Base-by-base conservation (phyloP, 768 basidiomycete genomes). In the Kwoniella botswanensis region DNA sequence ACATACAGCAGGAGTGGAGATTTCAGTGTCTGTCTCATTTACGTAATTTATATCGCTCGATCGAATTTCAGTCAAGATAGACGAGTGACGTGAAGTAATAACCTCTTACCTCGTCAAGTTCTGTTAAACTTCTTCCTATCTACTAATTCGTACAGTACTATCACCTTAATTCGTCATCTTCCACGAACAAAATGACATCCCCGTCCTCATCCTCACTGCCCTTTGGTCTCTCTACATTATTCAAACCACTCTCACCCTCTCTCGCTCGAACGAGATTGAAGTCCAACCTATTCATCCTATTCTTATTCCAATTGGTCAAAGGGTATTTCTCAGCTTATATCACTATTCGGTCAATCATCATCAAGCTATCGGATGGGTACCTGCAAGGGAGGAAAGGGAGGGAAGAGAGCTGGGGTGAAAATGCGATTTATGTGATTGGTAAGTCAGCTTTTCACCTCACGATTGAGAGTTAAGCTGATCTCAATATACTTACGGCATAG, bases 241-340 rank as follows among this genome's bases (percentile, higher is more conserved):
- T 71, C 41, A 56, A 35, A 65, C 70, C 77, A 3, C 60, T 78
- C 5, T 66, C 75, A 1, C 67, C 56, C 3, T 26, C 66, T 17
- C 41, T 76, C 22, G 77, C 79, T 12, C 65, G 43, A 17, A 65
- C 65, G 9, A 56, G 77, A 17, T 68, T 80, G 13, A 80, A 80
- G 65, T 63, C 74, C 44, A 80, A 80, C 63, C n/a, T 72, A 42
- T 76, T 80, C 68, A 57, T 68, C 17, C 58, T 80, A 12, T 66
- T 75, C 44, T 58, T 80, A 21, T 60, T 67, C 52, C 22, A 50
- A 12, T 9, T 71, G 11, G 12, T 78, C 29, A 63, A 62, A 22
- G 26, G 42, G 11, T 42, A 71, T 41, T 77, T 80, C 65, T 70
- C 79, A 41, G 77, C 79, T 10, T 80, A 76, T 46, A 50, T 60